Percentiles rank a stretch among this genome's conserved stretches.
Conservation (phyloP, 805 yeast genomes). For the Monosporozyma solicola region DNA sequence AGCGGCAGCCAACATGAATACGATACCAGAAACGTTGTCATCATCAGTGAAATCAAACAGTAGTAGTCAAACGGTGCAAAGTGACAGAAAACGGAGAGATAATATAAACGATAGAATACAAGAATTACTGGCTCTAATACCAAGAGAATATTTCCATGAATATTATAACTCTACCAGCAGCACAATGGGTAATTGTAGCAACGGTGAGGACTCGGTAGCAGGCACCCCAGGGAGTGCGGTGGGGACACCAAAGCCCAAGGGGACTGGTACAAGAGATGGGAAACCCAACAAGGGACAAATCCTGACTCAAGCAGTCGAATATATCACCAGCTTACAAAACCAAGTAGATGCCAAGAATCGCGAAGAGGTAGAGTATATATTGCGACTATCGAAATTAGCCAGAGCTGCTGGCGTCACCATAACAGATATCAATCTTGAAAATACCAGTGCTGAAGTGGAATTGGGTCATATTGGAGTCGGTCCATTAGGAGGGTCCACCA, state of each 20-base stretch:
- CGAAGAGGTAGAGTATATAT: constrained; percentile 63
- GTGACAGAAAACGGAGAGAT: constrained; percentile 43
- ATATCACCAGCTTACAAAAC: constrained; percentile 56
- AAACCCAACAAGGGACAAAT: constrained; percentile 82
- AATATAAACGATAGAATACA: constrained; percentile 51
- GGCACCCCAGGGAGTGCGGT: constrained; percentile 7
- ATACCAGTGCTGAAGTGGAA: constrained; percentile 74
- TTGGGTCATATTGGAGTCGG: constrained; percentile 77
- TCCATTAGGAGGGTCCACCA: constrained; percentile 40
- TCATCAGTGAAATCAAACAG: constrained; percentile 16
- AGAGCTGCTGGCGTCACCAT: constrained; percentile 35
- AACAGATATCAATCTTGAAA: constrained; percentile 37
- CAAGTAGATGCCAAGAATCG: constrained; percentile 71
- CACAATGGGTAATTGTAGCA: constrained; percentile 4
- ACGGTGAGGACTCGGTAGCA: background rate
- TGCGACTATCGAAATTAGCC: constrained; percentile 48
- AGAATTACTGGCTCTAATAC: constrained; percentile 39
- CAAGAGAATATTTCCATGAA: constrained; percentile 38
- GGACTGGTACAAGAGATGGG: constrained; percentile 70
- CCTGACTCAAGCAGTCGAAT: constrained; percentile 64
- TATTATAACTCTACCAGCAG: constrained; percentile 8
- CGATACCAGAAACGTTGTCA: constrained; percentile 12
- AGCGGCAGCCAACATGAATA: constrained; percentile 3
- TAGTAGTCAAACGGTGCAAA: constrained; percentile 17
- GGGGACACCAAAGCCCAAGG: constrained; percentile 24